Conservation (phyloP, 176 grass and related monocot species). For the Oryza meyeriana region DNA sequence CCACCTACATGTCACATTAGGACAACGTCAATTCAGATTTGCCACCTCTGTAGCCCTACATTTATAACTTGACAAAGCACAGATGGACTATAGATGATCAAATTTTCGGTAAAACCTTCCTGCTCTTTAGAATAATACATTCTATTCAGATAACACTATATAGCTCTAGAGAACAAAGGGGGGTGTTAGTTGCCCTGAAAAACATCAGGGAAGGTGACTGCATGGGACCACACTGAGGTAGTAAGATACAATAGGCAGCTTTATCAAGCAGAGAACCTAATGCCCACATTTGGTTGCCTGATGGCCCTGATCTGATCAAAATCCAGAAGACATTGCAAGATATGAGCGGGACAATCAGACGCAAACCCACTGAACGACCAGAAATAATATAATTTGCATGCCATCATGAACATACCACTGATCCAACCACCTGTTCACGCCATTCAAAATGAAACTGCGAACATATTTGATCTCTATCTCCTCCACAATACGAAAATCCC, state of each 20-base stretch:
- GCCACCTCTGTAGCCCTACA: background rate
- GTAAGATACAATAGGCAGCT: constrained; percentile 1
- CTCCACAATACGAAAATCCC: background rate
- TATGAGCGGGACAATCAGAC: background rate
- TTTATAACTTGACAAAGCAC: background rate
- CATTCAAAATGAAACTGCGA: background rate
- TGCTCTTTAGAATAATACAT: constrained; percentile 18
- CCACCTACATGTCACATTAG: background rate
- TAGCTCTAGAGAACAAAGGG: constrained; percentile 17
- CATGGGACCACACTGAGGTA: background rate
- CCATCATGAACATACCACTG: background rate
- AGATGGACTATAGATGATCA: background rate
- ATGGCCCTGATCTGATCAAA: background rate
- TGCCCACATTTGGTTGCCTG: background rate
- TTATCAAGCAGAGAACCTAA: constrained; percentile 6
- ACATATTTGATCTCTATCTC: background rate
- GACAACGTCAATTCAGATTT: background rate
- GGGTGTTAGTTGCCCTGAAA: background rate
- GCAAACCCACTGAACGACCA: no score
- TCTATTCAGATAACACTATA: constrained; percentile 7
- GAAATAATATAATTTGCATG: no score
- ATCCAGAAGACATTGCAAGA: background rate
- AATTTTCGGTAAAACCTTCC: background rate
- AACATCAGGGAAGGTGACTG: background rate
- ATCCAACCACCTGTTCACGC: background rate